A percentile compares a stretch with the other conserved stretches of the same genome.
Evolutionary conservation across 2,329 filamentous ascomycete species (phyloP).

Genomic region (Diaporthe sp.): DNA sequence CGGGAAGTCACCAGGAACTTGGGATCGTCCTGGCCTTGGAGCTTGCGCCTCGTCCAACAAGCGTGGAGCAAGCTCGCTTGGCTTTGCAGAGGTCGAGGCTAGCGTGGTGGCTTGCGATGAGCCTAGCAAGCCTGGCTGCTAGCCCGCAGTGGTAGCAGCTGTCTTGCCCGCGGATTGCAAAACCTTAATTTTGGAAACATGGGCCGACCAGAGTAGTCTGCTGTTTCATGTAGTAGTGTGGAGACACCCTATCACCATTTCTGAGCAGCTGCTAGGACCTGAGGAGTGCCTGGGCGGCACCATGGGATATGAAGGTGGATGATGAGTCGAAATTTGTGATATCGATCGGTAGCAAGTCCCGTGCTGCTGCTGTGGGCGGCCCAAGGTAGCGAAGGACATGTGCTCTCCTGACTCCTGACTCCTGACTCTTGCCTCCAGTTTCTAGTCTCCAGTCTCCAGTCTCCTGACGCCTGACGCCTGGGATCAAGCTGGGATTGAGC

Average conservation of each 20-base stretch:
- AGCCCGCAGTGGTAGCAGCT: constrained; percentile 11
- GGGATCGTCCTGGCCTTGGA: constrained; percentile 16
- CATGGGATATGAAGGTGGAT: constrained; percentile 18
- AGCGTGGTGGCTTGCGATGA: constrained; percentile 24
- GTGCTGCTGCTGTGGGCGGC: constrained; percentile 1
- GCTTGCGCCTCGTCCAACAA: constrained; percentile 15
- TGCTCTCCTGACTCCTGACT: constrained; percentile 31
- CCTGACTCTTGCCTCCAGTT: constrained; percentile 13
- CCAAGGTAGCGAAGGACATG: constrained; percentile 4
- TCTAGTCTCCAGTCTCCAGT: neutral
- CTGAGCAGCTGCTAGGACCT: constrained; percentile 13
- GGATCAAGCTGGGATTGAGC: constrained; percentile 4
- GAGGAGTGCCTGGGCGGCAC: constrained; percentile 1
- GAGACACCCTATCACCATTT: constrained; percentile 22
- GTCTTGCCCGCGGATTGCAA: constrained; percentile 16
- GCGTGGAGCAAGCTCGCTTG: constrained; percentile 31
- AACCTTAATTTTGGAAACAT: constrained; percentile 35
- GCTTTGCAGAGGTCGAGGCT: constrained; percentile 6
- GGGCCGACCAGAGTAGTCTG: constrained; percentile 29
- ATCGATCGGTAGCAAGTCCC: neutral
- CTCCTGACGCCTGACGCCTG: constrained; percentile 10
- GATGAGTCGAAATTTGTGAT: constrained; percentile 27
- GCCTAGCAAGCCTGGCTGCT: constrained; percentile 17
- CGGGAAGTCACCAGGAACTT: constrained; percentile 16
- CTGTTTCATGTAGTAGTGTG: constrained; percentile 31